These are phyloP conservation scores for Pleurotus sapidus DNA, from an alignment of 768 basidiomycete genomes.

Conservation along the genomic window DNA sequence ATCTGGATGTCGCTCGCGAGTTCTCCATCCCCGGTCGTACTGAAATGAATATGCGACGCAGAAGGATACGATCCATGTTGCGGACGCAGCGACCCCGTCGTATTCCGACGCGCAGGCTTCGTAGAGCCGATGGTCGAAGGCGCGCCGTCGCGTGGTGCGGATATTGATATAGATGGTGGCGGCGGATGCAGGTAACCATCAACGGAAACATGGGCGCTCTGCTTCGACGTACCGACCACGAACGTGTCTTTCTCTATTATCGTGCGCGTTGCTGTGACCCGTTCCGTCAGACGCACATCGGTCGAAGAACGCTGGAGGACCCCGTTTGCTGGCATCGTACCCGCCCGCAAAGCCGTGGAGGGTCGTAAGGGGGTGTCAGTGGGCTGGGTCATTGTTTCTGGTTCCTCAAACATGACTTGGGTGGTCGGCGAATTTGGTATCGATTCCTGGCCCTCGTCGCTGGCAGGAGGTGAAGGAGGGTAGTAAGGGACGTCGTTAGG, in stretches of 20 bases:
- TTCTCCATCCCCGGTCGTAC: slow-evolving; percentile 44
- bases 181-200: slow-evolving; percentile 57
- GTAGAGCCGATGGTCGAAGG: background rate
- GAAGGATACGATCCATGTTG: slow-evolving; percentile 8
- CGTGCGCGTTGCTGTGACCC: slow-evolving; percentile 14
- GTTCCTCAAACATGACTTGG: slow-evolving; percentile 8
- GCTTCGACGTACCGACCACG: slow-evolving; percentile 15
- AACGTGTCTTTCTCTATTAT: slow-evolving; percentile 15
- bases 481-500: slow-evolving; percentile 31
- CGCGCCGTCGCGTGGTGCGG: slow-evolving; percentile 1
- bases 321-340: background rate
- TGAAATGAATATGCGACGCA: slow-evolving; percentile 20
- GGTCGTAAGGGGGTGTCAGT: background rate
- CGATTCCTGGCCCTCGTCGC: slow-evolving; percentile 23
- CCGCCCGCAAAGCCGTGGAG: background rate
- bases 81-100: slow-evolving; percentile 54
- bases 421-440: background rate
- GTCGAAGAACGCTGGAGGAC: background rate
- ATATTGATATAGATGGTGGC: slow-evolving; percentile 12
- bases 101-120: slow-evolving; percentile 59
- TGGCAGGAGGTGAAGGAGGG: slow-evolving; percentile 44
- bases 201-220: slow-evolving; percentile 24
- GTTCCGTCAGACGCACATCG: background rate
- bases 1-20: slow-evolving; percentile 80
- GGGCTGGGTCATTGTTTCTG: slow-evolving; percentile 6